These are phyloP conservation scores for Backusella luteola DNA, from an alignment of 192 early-diverging fungal genomes.

Conservation along the genomic window DNA sequence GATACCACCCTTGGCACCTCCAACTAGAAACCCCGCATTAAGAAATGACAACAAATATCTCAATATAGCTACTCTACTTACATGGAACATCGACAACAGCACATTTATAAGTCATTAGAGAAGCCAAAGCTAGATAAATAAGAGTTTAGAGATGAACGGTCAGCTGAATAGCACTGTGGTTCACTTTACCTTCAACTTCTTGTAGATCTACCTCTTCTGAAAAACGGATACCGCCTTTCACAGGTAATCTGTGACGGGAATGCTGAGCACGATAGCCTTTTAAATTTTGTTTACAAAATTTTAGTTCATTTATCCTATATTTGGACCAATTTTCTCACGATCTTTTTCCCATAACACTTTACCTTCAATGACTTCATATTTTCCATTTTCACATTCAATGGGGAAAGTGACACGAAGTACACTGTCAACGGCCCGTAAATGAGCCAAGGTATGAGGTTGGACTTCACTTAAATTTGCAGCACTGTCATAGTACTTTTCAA, in stretches of 20 bases:
- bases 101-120: slow-evolving; percentile 85
- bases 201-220: slow-evolving; percentile 75
- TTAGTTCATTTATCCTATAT: not conserved
- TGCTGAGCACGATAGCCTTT: slow-evolving; percentile 78
- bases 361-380: slow-evolving; percentile 62
- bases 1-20: slow-evolving; percentile 80
- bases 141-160: too few relatives aligned
- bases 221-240: slow-evolving; percentile 82
- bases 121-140: slow-evolving; percentile 56
- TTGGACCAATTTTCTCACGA: not conserved
- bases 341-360: not conserved
- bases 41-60: too few relatives aligned
- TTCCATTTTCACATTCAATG: slow-evolving; percentile 64
- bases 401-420: slow-evolving; percentile 78
- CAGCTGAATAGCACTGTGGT: not conserved
- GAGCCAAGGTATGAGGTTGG: slow-evolving; percentile 53
- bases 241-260: slow-evolving; percentile 75
- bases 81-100: slow-evolving; percentile 85
- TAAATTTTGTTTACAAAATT: not conserved
- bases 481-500: slow-evolving; percentile 67
- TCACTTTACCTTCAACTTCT: slow-evolving; percentile 59
- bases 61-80: slow-evolving; percentile 36
- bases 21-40: slow-evolving; percentile 25
- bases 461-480: slow-evolving; percentile 67
- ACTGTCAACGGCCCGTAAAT: slow-evolving; percentile 70